Evolutionary conservation across 257 asterid genomes (phyloP), one percentile per base, ranked within the genome.

Genomic region (Ligustrum vulgare): DNA sequence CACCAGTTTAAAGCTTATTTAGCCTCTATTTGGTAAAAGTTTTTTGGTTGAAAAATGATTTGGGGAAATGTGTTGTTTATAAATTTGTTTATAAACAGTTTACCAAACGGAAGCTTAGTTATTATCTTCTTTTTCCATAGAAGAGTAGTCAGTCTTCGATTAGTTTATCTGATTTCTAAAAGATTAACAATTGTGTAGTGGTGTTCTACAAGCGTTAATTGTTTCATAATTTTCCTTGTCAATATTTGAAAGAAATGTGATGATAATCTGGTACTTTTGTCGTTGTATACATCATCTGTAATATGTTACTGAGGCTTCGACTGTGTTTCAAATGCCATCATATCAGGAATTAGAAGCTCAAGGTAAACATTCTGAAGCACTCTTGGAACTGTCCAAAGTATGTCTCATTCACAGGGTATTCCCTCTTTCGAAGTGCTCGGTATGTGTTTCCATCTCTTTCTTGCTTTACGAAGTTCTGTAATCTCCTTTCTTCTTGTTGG

Each of bases 301-400:
- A 31, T 67, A 20, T 36, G 63, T 33, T 31, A 58, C 34, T 62
- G 71, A 72, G 76, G 31, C 67, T 69, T 80, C 41, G 77, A 75
- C 41, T 41, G 72, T 80, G 78, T 77, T 68, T 80, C 70, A 72
- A 36, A 56, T 69, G 73, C 47, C 71, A 67, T 78, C 39, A 69
- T 80, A 76, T 72, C 91, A 93, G 98, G 99, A 98, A 74, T 84
- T 94, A 84, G 93, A 94, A 84, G 89, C 91, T 72, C 98, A 94
- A 81, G 84, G 82, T 79, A 84, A 84, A 77, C 96, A 87, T 77
- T 85, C 90, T 71, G 91, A 89, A 89, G 95, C 91, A 74, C 84
- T 85, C 39, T 82, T 60, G 5, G 99, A 94, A 84, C 84, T 94
- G 78, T 79, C 80, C 71, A 92, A 91, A 82, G 77, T 94, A 51